Evolutionary conservation across 139 green algal species (phyloP).

Genomic region (Tetraselmis striata): DNA sequence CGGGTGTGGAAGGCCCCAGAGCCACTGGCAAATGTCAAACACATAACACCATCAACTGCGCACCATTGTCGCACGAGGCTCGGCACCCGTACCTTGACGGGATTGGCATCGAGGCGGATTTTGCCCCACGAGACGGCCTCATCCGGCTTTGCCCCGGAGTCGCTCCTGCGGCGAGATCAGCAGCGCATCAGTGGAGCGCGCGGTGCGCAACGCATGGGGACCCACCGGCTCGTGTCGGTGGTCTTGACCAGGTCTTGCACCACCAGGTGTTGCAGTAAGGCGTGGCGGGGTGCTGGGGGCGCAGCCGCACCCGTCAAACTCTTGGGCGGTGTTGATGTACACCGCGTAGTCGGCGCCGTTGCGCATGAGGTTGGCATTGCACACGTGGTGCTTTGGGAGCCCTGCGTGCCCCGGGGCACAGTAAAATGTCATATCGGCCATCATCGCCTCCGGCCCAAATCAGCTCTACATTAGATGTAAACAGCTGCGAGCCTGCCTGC

Average conservation of each 20-base stretch:
- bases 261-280: too few species aligned
- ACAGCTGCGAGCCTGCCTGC: not conserved
- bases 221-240: too few species aligned
- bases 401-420: too few species aligned
- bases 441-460: too few species aligned
- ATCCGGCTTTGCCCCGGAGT: conserved; percentile 74
- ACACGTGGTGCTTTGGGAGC: conserved; percentile 97
- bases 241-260: too few species aligned
- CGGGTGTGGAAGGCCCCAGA: too few species aligned
- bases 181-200: too few species aligned
- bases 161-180: not conserved
- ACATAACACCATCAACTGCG: not conserved
- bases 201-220: too few species aligned
- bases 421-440: too few species aligned
- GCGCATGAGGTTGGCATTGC: conserved; percentile 97
- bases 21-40: not conserved
- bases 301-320: conserved; percentile 97
- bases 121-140: conserved; percentile 98
- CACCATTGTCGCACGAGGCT: not conserved
- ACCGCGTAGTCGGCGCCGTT: conserved; percentile 96
- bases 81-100: conserved; percentile 41
- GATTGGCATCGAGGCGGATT: conserved; percentile 78
- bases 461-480: too few species aligned
- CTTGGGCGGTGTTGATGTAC: conserved; percentile 84
- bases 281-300: too few species aligned